Conservation (phyloP, 192 early-diverging fungal species). For the Nowakowskiella sp. region DNA sequence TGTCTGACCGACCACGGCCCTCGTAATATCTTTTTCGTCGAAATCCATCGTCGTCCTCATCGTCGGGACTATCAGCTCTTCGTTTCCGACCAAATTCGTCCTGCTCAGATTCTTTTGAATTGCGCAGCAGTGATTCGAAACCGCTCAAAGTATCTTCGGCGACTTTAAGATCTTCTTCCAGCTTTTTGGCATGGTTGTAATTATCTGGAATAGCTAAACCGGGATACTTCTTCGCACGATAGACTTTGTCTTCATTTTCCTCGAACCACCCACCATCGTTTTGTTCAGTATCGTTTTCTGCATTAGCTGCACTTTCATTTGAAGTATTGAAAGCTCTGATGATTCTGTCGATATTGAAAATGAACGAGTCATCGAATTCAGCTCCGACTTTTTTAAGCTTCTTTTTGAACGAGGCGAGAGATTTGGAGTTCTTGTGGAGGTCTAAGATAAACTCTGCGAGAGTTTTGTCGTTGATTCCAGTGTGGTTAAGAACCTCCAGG, state of each 20-base stretch:
- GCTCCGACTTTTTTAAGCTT: constrained; percentile 62
- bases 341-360: constrained; percentile 77
- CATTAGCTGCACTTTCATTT: constrained; percentile 42
- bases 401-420: constrained; percentile 52
- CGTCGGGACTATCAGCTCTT: constrained; percentile 17
- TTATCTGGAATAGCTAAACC: constrained; percentile 58
- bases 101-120: neutral
- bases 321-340: constrained; percentile 71
- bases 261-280: constrained; percentile 26
- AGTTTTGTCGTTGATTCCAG: constrained; percentile 80
- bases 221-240: constrained; percentile 62
- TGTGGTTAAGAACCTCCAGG: constrained; percentile 88
- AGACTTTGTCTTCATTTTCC: constrained; percentile 8
- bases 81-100: neutral
- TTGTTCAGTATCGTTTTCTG: constrained; percentile 22
- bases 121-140: constrained; percentile 1
- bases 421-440: constrained; percentile 64
- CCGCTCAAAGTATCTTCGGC: constrained; percentile 34
- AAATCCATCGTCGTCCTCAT: constrained; percentile 7
- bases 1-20: constrained; percentile 3
- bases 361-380: constrained; percentile 76
- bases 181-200: constrained; percentile 15
- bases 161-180: constrained; percentile 37
- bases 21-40: constrained; percentile 21
- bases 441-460: constrained; percentile 88